Percentiles rank a stretch among this genome's conserved stretches.
Evolutionary conservation across 257 asterid species (phyloP).

Genomic region (Solanum etuberosum): DNA sequence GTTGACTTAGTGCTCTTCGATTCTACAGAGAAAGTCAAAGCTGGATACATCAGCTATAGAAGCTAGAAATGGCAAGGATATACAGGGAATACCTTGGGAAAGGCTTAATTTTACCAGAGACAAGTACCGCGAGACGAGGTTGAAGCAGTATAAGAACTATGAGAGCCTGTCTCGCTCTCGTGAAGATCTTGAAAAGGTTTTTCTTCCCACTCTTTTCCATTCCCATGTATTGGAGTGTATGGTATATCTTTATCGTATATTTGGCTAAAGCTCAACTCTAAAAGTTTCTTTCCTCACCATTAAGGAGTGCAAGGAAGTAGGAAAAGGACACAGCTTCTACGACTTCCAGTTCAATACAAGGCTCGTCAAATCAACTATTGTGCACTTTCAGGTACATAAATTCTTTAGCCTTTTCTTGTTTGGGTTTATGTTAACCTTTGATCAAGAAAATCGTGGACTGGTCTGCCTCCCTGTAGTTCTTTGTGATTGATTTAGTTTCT

Average conservation of each 20-base stretch:
- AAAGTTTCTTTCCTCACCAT: neutral
- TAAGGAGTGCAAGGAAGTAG: slow-evolving; percentile 76
- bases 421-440: neutral
- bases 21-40: slow-evolving; percentile 34
- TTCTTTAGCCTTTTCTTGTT: slow-evolving; percentile 2
- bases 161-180: slow-evolving; percentile 47
- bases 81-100: slow-evolving; percentile 97
- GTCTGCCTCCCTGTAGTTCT: neutral
- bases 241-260: neutral
- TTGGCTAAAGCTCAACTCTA: neutral
- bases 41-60: slow-evolving; percentile 77
- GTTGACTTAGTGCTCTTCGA: neutral
- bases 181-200: slow-evolving; percentile 52
- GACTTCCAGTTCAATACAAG: slow-evolving; percentile 90
- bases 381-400: slow-evolving; percentile 84
- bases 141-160: slow-evolving; percentile 75
- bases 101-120: slow-evolving; percentile 67
- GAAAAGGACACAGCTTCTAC: slow-evolving; percentile 54
- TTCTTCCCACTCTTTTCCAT: neutral
- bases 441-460: neutral
- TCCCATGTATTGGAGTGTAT: neutral
- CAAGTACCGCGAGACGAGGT: slow-evolving; percentile 59
- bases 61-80: slow-evolving; percentile 82
- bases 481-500: neutral
- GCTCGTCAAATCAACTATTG: slow-evolving; percentile 82